Evolutionary conservation across 306 rosid genomes (phyloP), one percentile per base, ranked within the genome.

Genomic region (Dalbergia oliveri): DNA sequence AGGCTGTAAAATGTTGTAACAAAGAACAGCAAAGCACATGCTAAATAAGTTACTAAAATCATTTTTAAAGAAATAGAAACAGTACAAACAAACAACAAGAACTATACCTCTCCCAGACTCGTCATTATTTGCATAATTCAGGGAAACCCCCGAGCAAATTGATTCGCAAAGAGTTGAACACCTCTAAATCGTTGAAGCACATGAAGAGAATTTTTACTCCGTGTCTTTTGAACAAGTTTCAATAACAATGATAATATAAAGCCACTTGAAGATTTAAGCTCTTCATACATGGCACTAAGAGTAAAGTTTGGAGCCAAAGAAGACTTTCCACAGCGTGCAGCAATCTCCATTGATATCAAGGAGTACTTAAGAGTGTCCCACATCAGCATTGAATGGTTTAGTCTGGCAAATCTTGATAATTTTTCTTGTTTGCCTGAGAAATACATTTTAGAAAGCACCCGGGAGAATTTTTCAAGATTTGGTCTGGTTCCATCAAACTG

Each of bases 341-440:
- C 97, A 84, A 89, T 91, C 85, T 96, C 99, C 94, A 89, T 91
- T 19, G 99, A 89, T 35, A 83, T 54, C 84, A 96, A 88, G 76
- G 97, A 93, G 88, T 96, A 93, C 85, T 90, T 96, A 23, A 93
- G 87, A 44, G 91, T 84, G 81, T 93, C 99, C 99, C 99, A 96
- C 97, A 96, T 89, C 69, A 93, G 89, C 87, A 96, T 73, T 70
- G 97, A 85, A 76, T 85, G 96, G 86, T 85, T 91, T 70, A 90
- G 67, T 86, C 89, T 86, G 5, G 82, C 50, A 88, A 84, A 83
- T 69, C 84, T 79, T 53, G 84, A 79, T 72, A 88, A 54, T 83
- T 88, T 84, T 37, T 91, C 97, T 53, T 90, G 92, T 70, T 84
- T 88, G 76, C 81, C 83, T n/a, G 89, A 84, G 78, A 86, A 85